Evolutionary conservation across 768 basidiomycete species (phyloP).

Genomic region (Rhodotorula kratochvilovae): DNA sequence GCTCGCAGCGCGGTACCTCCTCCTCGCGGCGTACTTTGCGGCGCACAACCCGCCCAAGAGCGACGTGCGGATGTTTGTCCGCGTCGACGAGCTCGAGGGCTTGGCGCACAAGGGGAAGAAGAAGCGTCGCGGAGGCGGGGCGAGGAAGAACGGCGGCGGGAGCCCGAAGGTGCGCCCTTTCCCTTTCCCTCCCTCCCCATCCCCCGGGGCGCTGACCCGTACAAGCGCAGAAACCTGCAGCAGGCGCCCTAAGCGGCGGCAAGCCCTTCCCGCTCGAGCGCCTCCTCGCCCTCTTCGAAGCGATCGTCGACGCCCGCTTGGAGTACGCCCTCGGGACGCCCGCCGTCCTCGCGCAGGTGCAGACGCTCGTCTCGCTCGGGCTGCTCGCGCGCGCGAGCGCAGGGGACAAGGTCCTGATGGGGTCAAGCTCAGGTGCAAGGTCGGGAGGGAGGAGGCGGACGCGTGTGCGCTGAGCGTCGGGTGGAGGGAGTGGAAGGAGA

Average conservation of each 20-base stretch:
- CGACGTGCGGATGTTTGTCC: slow-evolving; percentile 48
- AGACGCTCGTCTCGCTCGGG: slow-evolving; percentile 26
- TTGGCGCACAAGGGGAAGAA: slow-evolving; percentile 20
- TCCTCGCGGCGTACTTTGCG: slow-evolving; percentile 48
- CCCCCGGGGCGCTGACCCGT: no score
- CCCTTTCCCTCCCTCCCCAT: not conserved
- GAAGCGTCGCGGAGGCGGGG: not conserved
- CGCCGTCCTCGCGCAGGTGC: slow-evolving; percentile 17
- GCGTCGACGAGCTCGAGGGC: slow-evolving; percentile 41
- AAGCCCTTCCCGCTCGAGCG: slow-evolving; percentile 48
- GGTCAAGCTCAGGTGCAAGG: slow-evolving; percentile 32
- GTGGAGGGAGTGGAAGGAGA: slow-evolving; percentile 28
- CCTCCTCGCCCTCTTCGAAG: slow-evolving; percentile 48
- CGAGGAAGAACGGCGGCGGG: slow-evolving; percentile 1
- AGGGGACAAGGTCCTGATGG: slow-evolving; percentile 24
- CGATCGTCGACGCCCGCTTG: slow-evolving; percentile 25
- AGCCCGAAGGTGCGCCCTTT: slow-evolving; percentile 19
- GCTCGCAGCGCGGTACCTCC: slow-evolving; percentile 43
- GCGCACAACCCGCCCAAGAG: slow-evolving; percentile 48
- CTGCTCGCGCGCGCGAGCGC: slow-evolving; percentile 24
- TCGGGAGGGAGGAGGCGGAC: slow-evolving; percentile 24
- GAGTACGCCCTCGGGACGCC: slow-evolving; percentile 16
- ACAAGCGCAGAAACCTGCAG: slow-evolving; percentile 3
- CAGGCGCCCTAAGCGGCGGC: slow-evolving; percentile 28
- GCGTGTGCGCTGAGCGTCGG: slow-evolving; percentile 30